A percentile compares a stretch with the other conserved stretches of the same genome.
phyloP scores from a whole-genome alignment of 2,329 filamentous ascomycete genomes.

The Zasmidium angulare region DNA sequence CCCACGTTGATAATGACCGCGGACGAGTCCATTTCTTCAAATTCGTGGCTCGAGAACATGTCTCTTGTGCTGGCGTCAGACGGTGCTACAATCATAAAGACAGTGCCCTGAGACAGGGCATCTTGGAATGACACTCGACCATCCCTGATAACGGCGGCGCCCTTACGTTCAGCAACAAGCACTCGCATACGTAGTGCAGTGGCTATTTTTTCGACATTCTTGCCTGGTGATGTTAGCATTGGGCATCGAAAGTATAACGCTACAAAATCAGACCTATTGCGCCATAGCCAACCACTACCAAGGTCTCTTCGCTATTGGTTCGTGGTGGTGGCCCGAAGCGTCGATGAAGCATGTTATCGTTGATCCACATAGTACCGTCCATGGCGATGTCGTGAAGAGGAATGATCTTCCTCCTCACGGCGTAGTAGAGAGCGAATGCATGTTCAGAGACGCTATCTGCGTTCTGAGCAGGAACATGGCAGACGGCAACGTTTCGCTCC shows the following conservation, averaged over 20 bases:
- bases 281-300: slow-evolving; percentile 54
- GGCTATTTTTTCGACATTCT: slow-evolving; percentile 47
- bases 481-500: slow-evolving; percentile 46
- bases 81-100: slow-evolving; percentile 37
- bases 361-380: slow-evolving; percentile 42
- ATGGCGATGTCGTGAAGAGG: slow-evolving; percentile 38
- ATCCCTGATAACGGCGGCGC: slow-evolving; percentile 27
- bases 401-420: slow-evolving; percentile 44
- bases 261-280: slow-evolving; percentile 45
- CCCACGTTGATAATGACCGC: slow-evolving; percentile 50
- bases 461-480: slow-evolving; percentile 50
- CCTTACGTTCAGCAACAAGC: slow-evolving; percentile 50
- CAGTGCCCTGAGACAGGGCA: slow-evolving; percentile 38
- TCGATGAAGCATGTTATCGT: slow-evolving; percentile 38
- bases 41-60: slow-evolving; percentile 37
- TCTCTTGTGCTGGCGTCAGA: slow-evolving; percentile 24
- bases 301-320: slow-evolving; percentile 49
- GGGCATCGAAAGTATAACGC: too few relatives aligned
- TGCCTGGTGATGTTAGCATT: slow-evolving; percentile 32
- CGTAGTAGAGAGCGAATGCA: slow-evolving; percentile 52
- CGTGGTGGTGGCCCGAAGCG: slow-evolving; percentile 41
- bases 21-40: slow-evolving; percentile 46
- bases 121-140: slow-evolving; percentile 39
- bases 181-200: slow-evolving; percentile 51
- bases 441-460: slow-evolving; percentile 51